These are phyloP conservation scores for Backusella sp. DNA, from an alignment of 192 early-diverging fungal species.

Conservation along the genomic window DNA sequence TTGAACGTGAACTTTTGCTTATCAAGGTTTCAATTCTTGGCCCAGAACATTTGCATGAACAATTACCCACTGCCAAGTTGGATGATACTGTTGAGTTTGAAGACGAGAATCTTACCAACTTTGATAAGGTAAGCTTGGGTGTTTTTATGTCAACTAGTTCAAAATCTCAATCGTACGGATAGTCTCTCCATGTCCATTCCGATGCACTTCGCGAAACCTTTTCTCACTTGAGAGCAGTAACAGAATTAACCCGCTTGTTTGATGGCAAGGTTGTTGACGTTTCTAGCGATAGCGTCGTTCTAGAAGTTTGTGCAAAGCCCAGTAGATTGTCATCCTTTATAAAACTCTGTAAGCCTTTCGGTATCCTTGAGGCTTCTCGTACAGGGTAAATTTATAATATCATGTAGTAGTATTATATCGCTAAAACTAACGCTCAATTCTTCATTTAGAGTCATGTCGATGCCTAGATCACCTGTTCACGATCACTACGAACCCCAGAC, in stretches of 20 bases:
- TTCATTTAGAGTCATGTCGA: conserved; percentile 73
- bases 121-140: conserved; percentile 15
- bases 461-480: conserved; percentile 87
- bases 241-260: conserved; percentile 83
- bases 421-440: no score
- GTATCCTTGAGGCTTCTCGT: conserved; percentile 91
- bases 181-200: conserved; percentile 30
- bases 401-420: no score
- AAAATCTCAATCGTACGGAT: neutral
- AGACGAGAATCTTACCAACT: conserved; percentile 18
- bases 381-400: conserved; percentile 32
- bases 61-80: conserved; percentile 36
- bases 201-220: conserved; percentile 50
- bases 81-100: conserved; percentile 34
- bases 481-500: conserved; percentile 72
- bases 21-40: conserved; percentile 89
- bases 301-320: conserved; percentile 88
- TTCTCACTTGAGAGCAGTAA: conserved; percentile 73
- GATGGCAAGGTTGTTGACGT: conserved; percentile 88
- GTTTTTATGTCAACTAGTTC: neutral
- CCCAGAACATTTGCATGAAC: conserved; percentile 60
- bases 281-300: conserved; percentile 70
- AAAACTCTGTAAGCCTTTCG: conserved; percentile 91
- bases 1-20: conserved; percentile 92
- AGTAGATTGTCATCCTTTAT: conserved; percentile 88